Evolutionary conservation across 208 protist genomes (phyloP).

Genomic region (Crithidia brevicula): DNA sequence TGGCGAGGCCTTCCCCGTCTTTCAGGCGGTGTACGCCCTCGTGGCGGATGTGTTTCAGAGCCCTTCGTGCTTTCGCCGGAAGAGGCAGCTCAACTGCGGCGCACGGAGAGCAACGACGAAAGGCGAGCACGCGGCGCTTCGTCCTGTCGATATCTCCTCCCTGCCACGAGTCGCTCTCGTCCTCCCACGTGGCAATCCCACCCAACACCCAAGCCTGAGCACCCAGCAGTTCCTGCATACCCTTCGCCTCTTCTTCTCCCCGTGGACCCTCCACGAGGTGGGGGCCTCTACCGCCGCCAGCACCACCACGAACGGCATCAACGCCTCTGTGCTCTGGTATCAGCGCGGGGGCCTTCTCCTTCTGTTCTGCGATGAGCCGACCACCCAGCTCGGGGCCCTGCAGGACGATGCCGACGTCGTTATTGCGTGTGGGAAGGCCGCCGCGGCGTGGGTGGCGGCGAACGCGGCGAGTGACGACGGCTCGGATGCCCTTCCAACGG

Average conservation of each 20-base stretch:
- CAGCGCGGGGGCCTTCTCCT: conserved; percentile 67
- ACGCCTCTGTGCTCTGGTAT: conserved; percentile 44
- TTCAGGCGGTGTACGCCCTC: conserved; percentile 52
- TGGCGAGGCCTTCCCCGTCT: conserved; percentile 66
- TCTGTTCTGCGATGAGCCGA: conserved; percentile 55
- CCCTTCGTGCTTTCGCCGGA: conserved; percentile 7
- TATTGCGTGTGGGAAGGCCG: conserved; percentile 65
- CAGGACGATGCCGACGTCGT: conserved; percentile 69
- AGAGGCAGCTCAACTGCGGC: too few species aligned
- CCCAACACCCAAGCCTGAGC: conserved; percentile 37
- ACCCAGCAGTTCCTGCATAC: conserved; percentile 45
- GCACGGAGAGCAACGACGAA: too few species aligned
- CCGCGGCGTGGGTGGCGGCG: conserved; percentile 44
- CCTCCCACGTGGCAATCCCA: conserved; percentile 46
- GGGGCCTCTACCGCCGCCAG: conserved; percentile 11
- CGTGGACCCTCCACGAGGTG: conserved; percentile 51
- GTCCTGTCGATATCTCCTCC: neutral
- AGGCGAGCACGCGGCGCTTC: neutral
- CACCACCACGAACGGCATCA: neutral
- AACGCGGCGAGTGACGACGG: conserved; percentile 12
- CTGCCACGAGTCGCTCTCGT: conserved; percentile 56
- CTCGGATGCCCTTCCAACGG: too few species aligned
- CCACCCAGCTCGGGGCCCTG: conserved; percentile 51
- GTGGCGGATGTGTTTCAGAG: conserved; percentile 48
- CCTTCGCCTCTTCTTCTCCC: conserved; percentile 57